Conservation (phyloP, 164 flowering plant species). For the Vitis cinerea region DNA sequence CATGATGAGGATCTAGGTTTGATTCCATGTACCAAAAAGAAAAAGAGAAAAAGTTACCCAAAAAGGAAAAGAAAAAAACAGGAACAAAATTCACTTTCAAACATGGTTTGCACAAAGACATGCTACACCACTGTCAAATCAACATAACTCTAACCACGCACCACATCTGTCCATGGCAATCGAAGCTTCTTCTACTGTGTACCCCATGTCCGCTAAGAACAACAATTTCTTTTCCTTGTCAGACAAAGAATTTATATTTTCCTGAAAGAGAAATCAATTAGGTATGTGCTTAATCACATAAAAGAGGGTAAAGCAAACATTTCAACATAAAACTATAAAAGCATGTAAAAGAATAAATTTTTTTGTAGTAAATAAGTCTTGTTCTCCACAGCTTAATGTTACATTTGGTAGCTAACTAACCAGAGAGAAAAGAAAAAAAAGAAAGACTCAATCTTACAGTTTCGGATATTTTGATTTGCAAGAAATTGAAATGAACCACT, state of each 20-base stretch:
- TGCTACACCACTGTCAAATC: constrained; percentile 4
- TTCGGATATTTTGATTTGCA: no score
- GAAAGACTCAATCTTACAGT: no score
- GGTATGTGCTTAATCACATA: not conserved
- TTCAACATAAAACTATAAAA: not conserved
- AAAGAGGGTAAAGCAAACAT: not conserved
- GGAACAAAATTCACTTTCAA: no score
- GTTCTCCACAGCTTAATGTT: no score
- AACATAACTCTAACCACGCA: constrained; percentile 25
- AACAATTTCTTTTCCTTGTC: constrained; percentile 38
- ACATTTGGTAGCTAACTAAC: no score
- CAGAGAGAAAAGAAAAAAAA: no score
- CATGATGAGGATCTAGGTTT: no score
- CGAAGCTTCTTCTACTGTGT: constrained; percentile 46
- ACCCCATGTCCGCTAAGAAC: constrained; percentile 64
- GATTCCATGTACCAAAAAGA: no score
- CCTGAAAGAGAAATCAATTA: constrained; percentile 34
- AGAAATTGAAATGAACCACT: no score
- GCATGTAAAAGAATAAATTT: not conserved
- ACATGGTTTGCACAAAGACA: no score
- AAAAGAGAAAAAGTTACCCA: not conserved
- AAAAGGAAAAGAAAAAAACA: not conserved
- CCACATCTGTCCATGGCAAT: constrained; percentile 77
- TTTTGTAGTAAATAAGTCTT: no score
- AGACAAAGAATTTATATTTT: constrained; percentile 20